Evolutionary conservation across 495 filamentous ascomycete species (phyloP).

Genomic region (Hypomontagnella monticulosa): DNA sequence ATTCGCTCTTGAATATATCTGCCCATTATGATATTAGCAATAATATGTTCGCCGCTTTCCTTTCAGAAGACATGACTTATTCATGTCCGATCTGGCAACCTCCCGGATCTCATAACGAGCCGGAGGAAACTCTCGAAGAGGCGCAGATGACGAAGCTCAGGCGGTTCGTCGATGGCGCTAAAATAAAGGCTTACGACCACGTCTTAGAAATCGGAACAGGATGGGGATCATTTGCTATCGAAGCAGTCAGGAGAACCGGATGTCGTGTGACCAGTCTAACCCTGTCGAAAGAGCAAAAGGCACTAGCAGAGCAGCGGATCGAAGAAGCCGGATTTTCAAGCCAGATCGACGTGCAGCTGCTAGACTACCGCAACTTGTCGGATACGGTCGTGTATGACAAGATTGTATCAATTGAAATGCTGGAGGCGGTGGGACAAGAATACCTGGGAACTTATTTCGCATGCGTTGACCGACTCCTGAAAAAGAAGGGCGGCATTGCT

Average conservation of each 20-base stretch:
- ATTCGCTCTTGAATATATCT: conserved; percentile 70
- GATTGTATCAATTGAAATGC: conserved; percentile 77
- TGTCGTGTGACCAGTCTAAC: conserved; percentile 72
- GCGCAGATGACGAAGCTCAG: conserved; percentile 73
- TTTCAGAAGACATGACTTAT: conserved; percentile 80
- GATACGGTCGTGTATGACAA: conserved; percentile 69
- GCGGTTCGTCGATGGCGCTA: conserved; percentile 67
- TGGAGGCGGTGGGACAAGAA: conserved; percentile 75
- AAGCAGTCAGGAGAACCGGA: conserved; percentile 65
- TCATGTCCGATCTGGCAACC: conserved; percentile 74
- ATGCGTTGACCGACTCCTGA: conserved; percentile 67
- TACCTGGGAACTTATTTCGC: conserved; percentile 70
- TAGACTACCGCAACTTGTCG: conserved; percentile 68
- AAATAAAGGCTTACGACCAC: conserved; percentile 69
- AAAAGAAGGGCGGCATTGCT: conserved; percentile 69
- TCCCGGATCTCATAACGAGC: conserved; percentile 33
- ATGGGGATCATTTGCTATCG: conserved; percentile 74
- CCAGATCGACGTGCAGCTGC: conserved; percentile 65
- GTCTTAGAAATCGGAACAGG: conserved; percentile 76
- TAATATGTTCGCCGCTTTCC: conserved; percentile 75
- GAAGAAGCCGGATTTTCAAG: conserved; percentile 59
- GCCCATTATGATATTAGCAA: conserved; percentile 83
- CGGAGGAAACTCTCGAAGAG: conserved; percentile 65
- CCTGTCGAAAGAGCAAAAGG: conserved; percentile 68
- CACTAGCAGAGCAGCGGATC: conserved; percentile 67